These are phyloP conservation scores for Ogataea minuta DNA, from an alignment of 805 yeast species.

Conservation along the genomic window DNA sequence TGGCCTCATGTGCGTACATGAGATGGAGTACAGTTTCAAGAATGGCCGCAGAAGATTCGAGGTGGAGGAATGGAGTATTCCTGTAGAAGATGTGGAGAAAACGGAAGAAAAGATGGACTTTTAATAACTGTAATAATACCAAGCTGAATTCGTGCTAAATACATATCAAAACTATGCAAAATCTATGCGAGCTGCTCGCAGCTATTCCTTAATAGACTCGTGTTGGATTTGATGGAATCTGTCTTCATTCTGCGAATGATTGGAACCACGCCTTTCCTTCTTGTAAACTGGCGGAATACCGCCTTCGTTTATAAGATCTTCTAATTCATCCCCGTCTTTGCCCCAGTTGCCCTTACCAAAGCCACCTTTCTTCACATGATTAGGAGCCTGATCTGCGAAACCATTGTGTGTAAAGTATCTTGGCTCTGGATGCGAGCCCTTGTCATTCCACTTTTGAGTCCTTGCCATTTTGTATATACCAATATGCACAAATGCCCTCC, in stretches of 20 bases:
- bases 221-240: slow-evolving; percentile 33
- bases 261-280: slow-evolving; percentile 51
- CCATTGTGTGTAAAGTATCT: slow-evolving; percentile 82
- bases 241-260: slow-evolving; percentile 42
- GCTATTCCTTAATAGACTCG: slow-evolving; percentile 6
- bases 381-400: slow-evolving; percentile 64
- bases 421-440: slow-evolving; percentile 44
- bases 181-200: slow-evolving; percentile 7
- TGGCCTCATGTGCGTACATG: slow-evolving; percentile 75
- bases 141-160: slow-evolving; percentile 5
- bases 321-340: slow-evolving; percentile 69
- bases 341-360: slow-evolving; percentile 93
- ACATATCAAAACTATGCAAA: not conserved
- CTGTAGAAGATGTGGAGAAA: slow-evolving; percentile 79
- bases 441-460: slow-evolving; percentile 71
- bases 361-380: slow-evolving; percentile 77
- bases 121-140: slow-evolving; percentile 1
- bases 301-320: slow-evolving; percentile 58
- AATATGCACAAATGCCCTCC: too few species aligned
- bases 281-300: slow-evolving; percentile 49
- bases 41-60: slow-evolving; percentile 82
- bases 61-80: slow-evolving; percentile 95
- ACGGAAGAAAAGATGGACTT: slow-evolving; percentile 22
- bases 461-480: slow-evolving; percentile 53
- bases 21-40: slow-evolving; percentile 80